A percentile compares a stretch with the other conserved stretches of the same genome.
phyloP scores from a whole-genome alignment of 345 rosid species.

The Zanthoxylum bungeanum region DNA sequence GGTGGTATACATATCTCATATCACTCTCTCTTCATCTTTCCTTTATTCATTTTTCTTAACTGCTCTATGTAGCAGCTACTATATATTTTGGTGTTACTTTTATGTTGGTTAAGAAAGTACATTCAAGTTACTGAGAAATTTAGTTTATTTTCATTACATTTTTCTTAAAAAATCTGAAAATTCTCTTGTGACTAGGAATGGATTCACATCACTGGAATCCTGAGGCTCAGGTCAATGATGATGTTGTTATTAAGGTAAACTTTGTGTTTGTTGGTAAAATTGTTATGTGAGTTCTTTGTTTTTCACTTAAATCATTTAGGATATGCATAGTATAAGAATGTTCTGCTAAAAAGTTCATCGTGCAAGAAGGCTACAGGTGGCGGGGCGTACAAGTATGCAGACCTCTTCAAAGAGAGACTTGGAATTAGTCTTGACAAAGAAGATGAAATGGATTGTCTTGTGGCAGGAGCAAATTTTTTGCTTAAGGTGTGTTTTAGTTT shows the following conservation, averaged over 20 bases:
- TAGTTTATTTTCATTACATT: conserved; percentile 3
- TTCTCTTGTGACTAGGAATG: conserved; percentile 35
- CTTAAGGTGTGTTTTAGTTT: conserved; percentile 60
- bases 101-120: not conserved
- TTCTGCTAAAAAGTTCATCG: conserved; percentile 29
- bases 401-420: conserved; percentile 91
- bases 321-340: conserved; percentile 3
- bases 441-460: conserved; percentile 99
- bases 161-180: not conserved
- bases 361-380: conserved; percentile 96
- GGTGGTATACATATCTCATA: conserved; percentile 43
- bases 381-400: conserved; percentile 90
- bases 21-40: conserved; percentile 3
- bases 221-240: conserved; percentile 28
- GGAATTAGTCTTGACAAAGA: conserved; percentile 96
- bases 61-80: not conserved
- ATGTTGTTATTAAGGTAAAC: conserved; percentile 58
- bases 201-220: conserved; percentile 47
- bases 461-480: conserved; percentile 96
- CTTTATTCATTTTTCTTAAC: conserved; percentile 13
- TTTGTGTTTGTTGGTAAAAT: conserved; percentile 1
- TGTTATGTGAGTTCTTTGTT: not conserved
- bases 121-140: conserved; percentile 8
- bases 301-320: not conserved
- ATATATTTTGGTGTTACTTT: not conserved